Percentiles rank a stretch among this genome's conserved stretches.
Evolutionary conservation across 306 rosid species (phyloP).

Genomic region (Fragaria iinumae): DNA sequence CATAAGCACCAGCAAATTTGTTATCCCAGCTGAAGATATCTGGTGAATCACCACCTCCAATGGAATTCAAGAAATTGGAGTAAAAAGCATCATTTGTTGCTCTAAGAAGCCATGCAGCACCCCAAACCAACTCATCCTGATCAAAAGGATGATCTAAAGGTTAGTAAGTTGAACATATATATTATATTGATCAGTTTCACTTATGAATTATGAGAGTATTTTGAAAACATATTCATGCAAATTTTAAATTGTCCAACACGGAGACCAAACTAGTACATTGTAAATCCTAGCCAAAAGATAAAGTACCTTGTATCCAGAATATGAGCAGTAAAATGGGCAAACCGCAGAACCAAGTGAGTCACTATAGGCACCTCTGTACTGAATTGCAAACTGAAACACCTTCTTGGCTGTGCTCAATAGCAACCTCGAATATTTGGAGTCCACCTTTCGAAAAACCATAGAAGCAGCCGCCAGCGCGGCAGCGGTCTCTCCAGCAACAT

Average conservation of each 20-base stretch:
- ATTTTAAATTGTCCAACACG: not conserved
- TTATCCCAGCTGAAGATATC: constrained; percentile 96
- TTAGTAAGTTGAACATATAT: too few relatives aligned
- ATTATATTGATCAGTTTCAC: not conserved
- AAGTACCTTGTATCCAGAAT: constrained; percentile 79
- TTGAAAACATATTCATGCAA: not conserved
- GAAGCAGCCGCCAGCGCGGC: constrained; percentile 93
- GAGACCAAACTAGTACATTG: not conserved
- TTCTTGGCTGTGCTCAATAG: constrained; percentile 57
- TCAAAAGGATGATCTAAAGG: not conserved
- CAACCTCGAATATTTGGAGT: constrained; percentile 57
- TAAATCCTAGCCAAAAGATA: not conserved
- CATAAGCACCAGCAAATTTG: constrained; percentile 90
- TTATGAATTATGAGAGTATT: not conserved
- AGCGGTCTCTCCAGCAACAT: constrained; percentile 87
- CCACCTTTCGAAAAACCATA: constrained; percentile 65
- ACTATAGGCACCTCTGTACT: constrained; percentile 71
- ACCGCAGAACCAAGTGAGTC: constrained; percentile 78
- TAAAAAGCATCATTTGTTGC: constrained; percentile 70
- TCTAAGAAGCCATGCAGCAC: constrained; percentile 86
- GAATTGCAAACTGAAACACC: constrained; percentile 70
- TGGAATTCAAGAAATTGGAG: constrained; percentile 50
- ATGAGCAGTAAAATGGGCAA: constrained; percentile 96
- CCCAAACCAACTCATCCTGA: constrained; percentile 92
- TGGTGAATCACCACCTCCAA: constrained; percentile 74